phyloP scores from a whole-genome alignment of 208 protist species.

The Leishmania arabica region DNA sequence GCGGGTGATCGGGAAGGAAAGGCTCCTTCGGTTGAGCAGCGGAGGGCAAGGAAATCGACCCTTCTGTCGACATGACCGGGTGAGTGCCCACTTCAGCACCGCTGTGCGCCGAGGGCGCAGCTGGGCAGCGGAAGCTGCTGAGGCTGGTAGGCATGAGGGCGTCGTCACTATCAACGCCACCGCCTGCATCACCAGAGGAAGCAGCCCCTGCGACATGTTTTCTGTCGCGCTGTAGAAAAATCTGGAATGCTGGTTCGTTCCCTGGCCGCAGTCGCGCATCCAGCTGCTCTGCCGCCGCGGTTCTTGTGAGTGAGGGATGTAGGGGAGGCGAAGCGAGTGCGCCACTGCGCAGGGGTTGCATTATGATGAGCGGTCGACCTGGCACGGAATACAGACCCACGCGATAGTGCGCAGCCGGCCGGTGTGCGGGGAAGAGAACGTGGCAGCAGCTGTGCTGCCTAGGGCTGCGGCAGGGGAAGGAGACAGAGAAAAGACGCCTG shows the following conservation, averaged over 20 bases:
- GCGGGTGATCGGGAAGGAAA: background rate
- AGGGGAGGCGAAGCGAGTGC: background rate
- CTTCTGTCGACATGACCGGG: background rate
- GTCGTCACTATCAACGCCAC: background rate
- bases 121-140: conserved; percentile 18
- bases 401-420: background rate
- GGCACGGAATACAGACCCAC: background rate
- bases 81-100: background rate
- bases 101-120: background rate
- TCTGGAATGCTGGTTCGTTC: background rate
- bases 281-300: background rate
- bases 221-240: background rate
- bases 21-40: background rate
- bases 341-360: background rate
- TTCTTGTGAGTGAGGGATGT: background rate
- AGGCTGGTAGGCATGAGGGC: conserved; percentile 3
- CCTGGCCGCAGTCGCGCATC: background rate
- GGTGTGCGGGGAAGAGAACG: background rate
- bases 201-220: background rate
- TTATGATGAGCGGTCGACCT: background rate
- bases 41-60: background rate
- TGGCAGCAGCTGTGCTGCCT: background rate
- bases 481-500: background rate
- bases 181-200: background rate
- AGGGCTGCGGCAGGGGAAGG: background rate